Evolutionary conservation across 2,329 filamentous ascomycete species (phyloP).

Genomic region (Sordariomycetes sp.): DNA sequence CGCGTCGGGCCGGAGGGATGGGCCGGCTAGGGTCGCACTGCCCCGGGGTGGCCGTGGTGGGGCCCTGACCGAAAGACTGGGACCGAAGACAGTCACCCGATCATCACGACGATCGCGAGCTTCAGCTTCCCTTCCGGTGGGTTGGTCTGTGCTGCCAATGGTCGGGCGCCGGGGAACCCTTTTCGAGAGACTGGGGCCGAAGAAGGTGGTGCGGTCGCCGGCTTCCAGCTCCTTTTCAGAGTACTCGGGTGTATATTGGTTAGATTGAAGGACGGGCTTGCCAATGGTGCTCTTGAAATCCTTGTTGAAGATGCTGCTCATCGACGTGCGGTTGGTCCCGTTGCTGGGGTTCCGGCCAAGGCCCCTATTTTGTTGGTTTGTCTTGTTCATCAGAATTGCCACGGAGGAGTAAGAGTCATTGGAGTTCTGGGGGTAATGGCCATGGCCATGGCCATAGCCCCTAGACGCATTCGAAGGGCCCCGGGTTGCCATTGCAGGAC

Average conservation of each 20-base stretch:
- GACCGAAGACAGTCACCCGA: slow-evolving; percentile 1
- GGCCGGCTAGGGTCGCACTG: slow-evolving; percentile 18
- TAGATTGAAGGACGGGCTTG: slow-evolving; percentile 44
- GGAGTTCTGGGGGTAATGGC: slow-evolving; percentile 42
- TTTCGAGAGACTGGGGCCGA: slow-evolving; percentile 1
- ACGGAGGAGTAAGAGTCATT: slow-evolving; percentile 51
- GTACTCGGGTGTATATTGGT: neutral
- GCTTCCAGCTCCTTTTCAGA: neutral
- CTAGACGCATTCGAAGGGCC: neutral
- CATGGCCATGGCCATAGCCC: slow-evolving; percentile 36
- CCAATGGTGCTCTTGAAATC: slow-evolving; percentile 53
- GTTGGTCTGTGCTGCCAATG: neutral
- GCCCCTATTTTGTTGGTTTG: slow-evolving; percentile 12
- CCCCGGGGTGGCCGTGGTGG: slow-evolving; percentile 3
- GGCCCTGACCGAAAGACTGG: neutral
- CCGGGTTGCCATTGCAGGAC: slow-evolving; percentile 19
- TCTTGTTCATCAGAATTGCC: slow-evolving; percentile 52
- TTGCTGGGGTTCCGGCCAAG: slow-evolving; percentile 45
- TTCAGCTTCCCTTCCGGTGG: neutral
- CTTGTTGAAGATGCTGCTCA: slow-evolving; percentile 48
- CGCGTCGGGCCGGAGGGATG: neutral
- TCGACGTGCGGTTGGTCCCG: slow-evolving; percentile 36
- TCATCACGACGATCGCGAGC: neutral
- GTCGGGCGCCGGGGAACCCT: neutral
- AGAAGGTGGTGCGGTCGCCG: slow-evolving; percentile 2